Evolutionary conservation across 225 moss, liverwort and hornwort genomes (phyloP), one percentile per base, ranked within the genome.

Genomic region (Takakia lepidozioides): DNA sequence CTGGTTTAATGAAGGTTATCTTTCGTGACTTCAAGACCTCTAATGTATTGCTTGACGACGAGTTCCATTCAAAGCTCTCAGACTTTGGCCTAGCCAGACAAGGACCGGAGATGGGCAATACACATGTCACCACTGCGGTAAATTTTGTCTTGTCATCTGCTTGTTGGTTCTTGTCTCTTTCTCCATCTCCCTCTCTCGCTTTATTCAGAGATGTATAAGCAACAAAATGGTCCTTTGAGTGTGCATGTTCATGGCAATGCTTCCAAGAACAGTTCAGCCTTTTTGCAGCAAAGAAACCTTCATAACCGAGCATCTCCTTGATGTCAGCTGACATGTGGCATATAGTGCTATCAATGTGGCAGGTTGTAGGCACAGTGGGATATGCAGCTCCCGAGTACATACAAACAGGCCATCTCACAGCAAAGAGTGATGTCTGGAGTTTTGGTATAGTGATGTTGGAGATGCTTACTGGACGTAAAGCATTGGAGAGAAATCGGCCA

Each of bases 381-480:
- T 81, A 81, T 46, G 76, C 72, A 8, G 81, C 81, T 5, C 81
- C 81, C 6, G 81, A 81, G 56, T 81, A 81, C 57, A 57, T 76
- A 5, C 81, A 81, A 40, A 81, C 82, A 19, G 82, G 82, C 3
- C 74, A 78, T 34, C 46, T 79, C 5, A 89, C 80, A 2, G 38
- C 41, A 38, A 75, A 83, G 48, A 80, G 73, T 41, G 89, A 89
- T 19, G 82, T 89, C 3, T 89, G 58, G 65, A 82, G 80, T 51
- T 89, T 80, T 57, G 89, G 89, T 37, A 71, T 80, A 11, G 66
- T 89, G 43, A 66, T 74, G 0, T 59, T 89, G 30, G 89, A 85
- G 56, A 79, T 89, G 18, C 68, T 82, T 2, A 85, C 85, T 5
- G 89, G 85, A 1, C 67, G 85, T 53, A 66, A 64, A 48, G 75